Conservation (phyloP, 2,329 filamentous ascomycete species). For the Mycogone perniciosa region DNA sequence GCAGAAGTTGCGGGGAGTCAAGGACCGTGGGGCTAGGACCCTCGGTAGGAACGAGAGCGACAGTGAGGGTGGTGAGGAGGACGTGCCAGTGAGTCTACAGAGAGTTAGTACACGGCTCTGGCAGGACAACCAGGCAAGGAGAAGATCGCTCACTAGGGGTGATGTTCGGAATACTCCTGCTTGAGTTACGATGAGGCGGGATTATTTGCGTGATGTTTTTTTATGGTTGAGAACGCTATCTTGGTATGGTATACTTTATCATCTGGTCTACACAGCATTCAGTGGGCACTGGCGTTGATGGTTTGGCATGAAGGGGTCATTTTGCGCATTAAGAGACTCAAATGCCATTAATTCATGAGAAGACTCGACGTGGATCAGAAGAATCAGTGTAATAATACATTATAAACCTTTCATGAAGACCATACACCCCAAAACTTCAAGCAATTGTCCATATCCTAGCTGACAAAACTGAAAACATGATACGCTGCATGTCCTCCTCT, state of each 20-base stretch:
- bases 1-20: slow-evolving; percentile 15
- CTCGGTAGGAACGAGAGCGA: slow-evolving; percentile 9
- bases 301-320: too few species aligned
- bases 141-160: slow-evolving; percentile 14
- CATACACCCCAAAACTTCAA: too few species aligned
- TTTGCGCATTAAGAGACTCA: too few species aligned
- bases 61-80: slow-evolving; percentile 26
- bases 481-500: too few species aligned
- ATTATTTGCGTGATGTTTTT: neutral
- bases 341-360: too few species aligned
- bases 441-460: too few species aligned
- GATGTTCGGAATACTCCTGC: neutral
- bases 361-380: too few species aligned
- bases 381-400: too few species aligned
- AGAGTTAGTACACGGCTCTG: slow-evolving; percentile 38
- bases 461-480: too few species aligned
- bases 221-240: neutral
- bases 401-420: too few species aligned
- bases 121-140: slow-evolving; percentile 24
- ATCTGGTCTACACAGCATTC: neutral
- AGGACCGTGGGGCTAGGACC: slow-evolving; percentile 17
- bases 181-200: slow-evolving; percentile 12
- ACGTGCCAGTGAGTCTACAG: slow-evolving; percentile 41
- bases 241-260: neutral
- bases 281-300: too few species aligned